Evolutionary conservation across 2,329 filamentous ascomycete genomes (phyloP).

Genomic region (Fusarium sterilihyphosum): DNA sequence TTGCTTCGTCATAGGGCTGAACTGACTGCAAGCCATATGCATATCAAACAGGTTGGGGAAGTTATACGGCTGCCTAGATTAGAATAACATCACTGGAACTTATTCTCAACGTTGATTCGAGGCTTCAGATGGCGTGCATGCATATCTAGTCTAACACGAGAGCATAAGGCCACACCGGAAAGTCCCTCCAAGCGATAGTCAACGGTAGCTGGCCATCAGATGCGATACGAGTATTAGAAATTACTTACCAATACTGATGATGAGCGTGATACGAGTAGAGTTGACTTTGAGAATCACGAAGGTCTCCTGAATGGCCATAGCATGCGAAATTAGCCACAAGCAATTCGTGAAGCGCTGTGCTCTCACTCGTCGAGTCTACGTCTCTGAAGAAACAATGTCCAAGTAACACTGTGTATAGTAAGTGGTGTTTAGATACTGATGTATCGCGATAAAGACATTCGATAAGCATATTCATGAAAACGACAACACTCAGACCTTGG

Average conservation of each 20-base stretch:
- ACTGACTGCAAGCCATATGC: neutral
- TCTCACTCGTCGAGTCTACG: too few species aligned
- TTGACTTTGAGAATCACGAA: neutral
- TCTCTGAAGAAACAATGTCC: neutral
- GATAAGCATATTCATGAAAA: neutral
- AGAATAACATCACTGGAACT: neutral
- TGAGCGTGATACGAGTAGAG: neutral
- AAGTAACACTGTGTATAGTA: too few species aligned
- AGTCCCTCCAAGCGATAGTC: neutral
- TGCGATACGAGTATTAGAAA: neutral
- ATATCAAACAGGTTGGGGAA: neutral
- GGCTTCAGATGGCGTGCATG: too few species aligned
- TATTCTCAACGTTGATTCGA: neutral
- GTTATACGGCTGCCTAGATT: neutral
- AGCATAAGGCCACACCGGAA: neutral
- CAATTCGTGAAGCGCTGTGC: neutral
- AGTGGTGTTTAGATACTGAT: neutral
- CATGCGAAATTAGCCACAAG: neutral
- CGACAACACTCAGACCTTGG: neutral
- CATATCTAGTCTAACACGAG: neutral
- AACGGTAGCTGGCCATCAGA: neutral
- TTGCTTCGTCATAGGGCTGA: neutral
- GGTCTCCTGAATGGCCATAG: neutral
- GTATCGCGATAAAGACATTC: neutral
- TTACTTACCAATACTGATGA: neutral